phyloP scores from a whole-genome alignment of 495 filamentous ascomycete species.

The Xylaria intraflava region DNA sequence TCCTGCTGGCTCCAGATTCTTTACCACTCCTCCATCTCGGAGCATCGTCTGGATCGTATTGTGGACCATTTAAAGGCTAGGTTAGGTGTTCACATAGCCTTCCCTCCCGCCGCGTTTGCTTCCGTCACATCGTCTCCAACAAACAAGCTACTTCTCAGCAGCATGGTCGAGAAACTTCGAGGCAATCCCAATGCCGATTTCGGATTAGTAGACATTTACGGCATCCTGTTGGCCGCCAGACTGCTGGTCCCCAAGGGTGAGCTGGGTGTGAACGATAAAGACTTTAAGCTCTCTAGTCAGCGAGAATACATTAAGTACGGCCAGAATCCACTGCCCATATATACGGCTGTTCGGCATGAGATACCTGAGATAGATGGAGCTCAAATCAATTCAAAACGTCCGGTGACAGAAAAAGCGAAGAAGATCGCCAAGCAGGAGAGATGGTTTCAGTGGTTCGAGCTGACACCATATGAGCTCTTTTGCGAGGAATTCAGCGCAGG shows the following conservation, averaged over 20 bases:
- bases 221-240: constrained; percentile 73
- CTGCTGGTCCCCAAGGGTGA: constrained; percentile 82
- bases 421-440: constrained; percentile 63
- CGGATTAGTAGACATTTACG: constrained; percentile 88
- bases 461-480: constrained; percentile 92
- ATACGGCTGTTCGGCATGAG: constrained; percentile 90
- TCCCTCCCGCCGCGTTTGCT: constrained; percentile 73
- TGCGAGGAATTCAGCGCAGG: constrained; percentile 84
- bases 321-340: constrained; percentile 82
- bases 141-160: constrained; percentile 84
- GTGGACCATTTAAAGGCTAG: constrained; percentile 81
- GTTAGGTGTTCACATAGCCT: constrained; percentile 82
- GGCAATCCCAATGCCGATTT: constrained; percentile 75
- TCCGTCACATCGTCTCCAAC: constrained; percentile 76
- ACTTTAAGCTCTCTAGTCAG: constrained; percentile 88
- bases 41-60: constrained; percentile 54
- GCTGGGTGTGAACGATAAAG: constrained; percentile 61
- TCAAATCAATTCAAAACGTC: constrained; percentile 38
- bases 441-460: constrained; percentile 99
- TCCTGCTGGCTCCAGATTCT: constrained; percentile 92
- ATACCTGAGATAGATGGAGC: constrained; percentile 60
- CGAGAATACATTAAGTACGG: constrained; percentile 63
- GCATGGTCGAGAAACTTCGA: constrained; percentile 82
- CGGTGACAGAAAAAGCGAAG: constrained; percentile 44
- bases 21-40: constrained; percentile 77